Evolutionary conservation across 805 yeast species (phyloP).

Genomic region (Yamadazyma nakazawae): DNA sequence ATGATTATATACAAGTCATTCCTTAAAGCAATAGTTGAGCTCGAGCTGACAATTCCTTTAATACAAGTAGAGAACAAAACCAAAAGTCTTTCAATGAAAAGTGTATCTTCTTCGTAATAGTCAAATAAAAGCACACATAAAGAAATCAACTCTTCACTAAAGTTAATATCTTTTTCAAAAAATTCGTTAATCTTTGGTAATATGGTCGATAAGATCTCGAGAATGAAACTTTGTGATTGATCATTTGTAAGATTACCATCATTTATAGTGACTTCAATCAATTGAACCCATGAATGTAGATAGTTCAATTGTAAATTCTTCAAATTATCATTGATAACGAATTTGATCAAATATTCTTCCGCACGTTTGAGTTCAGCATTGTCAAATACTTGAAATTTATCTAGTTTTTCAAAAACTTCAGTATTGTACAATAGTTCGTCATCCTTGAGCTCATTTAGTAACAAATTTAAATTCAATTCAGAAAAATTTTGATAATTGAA

Average conservation of each 20-base stretch:
- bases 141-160: slow-evolving; percentile 75
- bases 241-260: slow-evolving; percentile 52
- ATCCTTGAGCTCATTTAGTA: slow-evolving; percentile 32
- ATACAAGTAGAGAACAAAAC: slow-evolving; percentile 73
- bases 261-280: slow-evolving; percentile 68
- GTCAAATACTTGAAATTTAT: slow-evolving; percentile 8
- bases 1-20: slow-evolving; percentile 77
- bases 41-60: slow-evolving; percentile 67
- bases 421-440: slow-evolving; percentile 1
- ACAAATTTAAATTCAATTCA: slow-evolving; percentile 27
- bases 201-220: slow-evolving; percentile 72
- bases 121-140: slow-evolving; percentile 66
- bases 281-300: slow-evolving; percentile 78
- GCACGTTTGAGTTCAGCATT: slow-evolving; percentile 1
- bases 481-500: slow-evolving; percentile 30
- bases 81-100: slow-evolving; percentile 49
- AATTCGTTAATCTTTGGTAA: slow-evolving; percentile 77
- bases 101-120: slow-evolving; percentile 40
- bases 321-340: slow-evolving; percentile 45
- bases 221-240: slow-evolving; percentile 47
- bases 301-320: slow-evolving; percentile 54
- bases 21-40: slow-evolving; percentile 63
- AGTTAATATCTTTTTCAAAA: slow-evolving; percentile 57
- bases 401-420: not conserved
- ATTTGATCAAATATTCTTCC: slow-evolving; percentile 32